These are phyloP conservation scores for Termitomyces sp. DNA, from an alignment of 768 basidiomycete genomes.

Conservation along the genomic window DNA sequence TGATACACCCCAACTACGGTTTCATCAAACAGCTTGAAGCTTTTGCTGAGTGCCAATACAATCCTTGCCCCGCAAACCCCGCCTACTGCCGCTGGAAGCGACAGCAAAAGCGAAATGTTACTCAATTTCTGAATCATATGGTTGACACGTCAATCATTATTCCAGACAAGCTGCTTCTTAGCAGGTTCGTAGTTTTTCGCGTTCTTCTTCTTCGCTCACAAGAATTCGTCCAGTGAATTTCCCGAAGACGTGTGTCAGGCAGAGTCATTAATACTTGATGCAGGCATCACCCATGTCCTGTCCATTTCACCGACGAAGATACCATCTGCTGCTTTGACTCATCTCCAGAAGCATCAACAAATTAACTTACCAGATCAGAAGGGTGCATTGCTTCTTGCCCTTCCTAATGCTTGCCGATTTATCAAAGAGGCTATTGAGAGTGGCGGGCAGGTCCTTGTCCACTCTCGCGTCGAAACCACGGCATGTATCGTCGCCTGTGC, in stretches of 20 bases:
- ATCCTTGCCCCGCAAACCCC: conserved; percentile 33
- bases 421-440: conserved; percentile 35
- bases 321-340: conserved; percentile 23
- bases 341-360: conserved; percentile 34
- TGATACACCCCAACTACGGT: conserved; percentile 43
- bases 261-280: conserved; percentile 43
- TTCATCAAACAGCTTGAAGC: conserved; percentile 57
- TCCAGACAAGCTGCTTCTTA: conserved; percentile 44
- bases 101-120: conserved; percentile 46
- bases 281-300: conserved; percentile 49
- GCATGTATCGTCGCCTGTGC: conserved; percentile 51
- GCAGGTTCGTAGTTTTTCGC: conserved; percentile 32
- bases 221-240: conserved; percentile 39
- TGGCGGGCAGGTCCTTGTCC: conserved; percentile 47
- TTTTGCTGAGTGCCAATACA: conserved; percentile 47
- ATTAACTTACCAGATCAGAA: conserved; percentile 35
- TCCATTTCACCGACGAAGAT: conserved; percentile 50
- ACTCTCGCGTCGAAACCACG: conserved; percentile 48
- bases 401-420: conserved; percentile 42
- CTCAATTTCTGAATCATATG: conserved; percentile 45
- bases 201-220: background rate
- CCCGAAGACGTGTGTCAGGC: conserved; percentile 48
- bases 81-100: conserved; percentile 58
- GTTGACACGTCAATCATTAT: conserved; percentile 49
- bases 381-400: conserved; percentile 37